Evolutionary conservation across 1,284 basidiomycete species (phyloP).

Genomic region (Apiotrichum laibachii): DNA sequence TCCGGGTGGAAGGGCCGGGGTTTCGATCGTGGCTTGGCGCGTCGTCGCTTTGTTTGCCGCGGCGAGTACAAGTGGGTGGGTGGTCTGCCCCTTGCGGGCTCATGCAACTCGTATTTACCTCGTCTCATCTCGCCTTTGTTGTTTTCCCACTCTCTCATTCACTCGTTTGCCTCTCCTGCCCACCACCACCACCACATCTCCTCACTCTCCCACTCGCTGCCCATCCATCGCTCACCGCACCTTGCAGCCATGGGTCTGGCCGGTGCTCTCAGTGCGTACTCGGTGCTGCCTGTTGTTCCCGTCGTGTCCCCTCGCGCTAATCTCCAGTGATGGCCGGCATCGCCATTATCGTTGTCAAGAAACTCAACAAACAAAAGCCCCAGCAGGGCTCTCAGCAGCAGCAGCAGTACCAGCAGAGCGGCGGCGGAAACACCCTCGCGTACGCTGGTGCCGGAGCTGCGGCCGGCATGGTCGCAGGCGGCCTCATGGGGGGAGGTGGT

Average conservation of each 20-base stretch:
- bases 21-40: not conserved
- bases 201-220: too few relatives aligned
- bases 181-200: too few relatives aligned
- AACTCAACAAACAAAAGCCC: slow-evolving; percentile 8
- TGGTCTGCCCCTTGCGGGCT: too few relatives aligned
- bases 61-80: too few relatives aligned
- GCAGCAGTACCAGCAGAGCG: slow-evolving; percentile 3
- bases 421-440: not conserved
- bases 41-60: too few relatives aligned
- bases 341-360: slow-evolving; percentile 13
- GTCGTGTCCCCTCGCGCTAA: not conserved
- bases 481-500: not conserved
- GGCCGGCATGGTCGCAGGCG: not conserved
- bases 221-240: too few relatives aligned
- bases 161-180: too few relatives aligned
- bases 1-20: too few relatives aligned
- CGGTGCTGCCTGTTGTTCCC: too few relatives aligned
- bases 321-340: slow-evolving; percentile 11
- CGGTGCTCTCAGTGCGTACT: not conserved
- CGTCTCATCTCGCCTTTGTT: not conserved
- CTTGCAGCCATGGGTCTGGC: slow-evolving; percentile 1
- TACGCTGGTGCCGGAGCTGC: slow-evolving; percentile 5
- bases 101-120: too few relatives aligned
- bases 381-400: slow-evolving; percentile 8
- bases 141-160: not conserved